Conservation (phyloP, 2,329 filamentous ascomycete genomes). For the Alternaria solani region DNA sequence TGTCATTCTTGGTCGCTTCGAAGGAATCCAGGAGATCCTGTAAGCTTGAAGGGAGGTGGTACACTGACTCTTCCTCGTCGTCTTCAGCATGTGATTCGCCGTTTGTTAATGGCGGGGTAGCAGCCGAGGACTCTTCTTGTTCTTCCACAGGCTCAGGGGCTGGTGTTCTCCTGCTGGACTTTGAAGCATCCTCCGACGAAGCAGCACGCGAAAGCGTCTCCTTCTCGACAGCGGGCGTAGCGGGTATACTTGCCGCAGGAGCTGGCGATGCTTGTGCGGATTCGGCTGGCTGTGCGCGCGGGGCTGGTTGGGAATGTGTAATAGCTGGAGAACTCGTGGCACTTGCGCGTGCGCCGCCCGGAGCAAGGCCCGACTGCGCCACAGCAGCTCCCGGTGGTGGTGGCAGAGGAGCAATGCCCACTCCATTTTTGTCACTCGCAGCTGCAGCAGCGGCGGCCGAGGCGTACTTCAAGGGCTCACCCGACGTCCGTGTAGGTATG, state of each 20-base stretch:
- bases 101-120: conserved; percentile 57
- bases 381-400: conserved; percentile 74
- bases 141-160: conserved; percentile 45
- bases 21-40: conserved; percentile 92
- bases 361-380: conserved; percentile 55
- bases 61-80: conserved; percentile 81
- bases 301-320: conserved; percentile 51
- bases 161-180: conserved; percentile 37
- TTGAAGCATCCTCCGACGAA: conserved; percentile 41
- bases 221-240: conserved; percentile 58
- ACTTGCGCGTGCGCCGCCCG: conserved; percentile 62
- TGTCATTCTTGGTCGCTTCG: conserved; percentile 79
- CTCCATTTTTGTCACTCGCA: conserved; percentile 83
- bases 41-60: conserved; percentile 86
- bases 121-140: conserved; percentile 47
- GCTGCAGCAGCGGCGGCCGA: conserved; percentile 94
- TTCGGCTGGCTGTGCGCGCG: conserved; percentile 53
- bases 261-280: conserved; percentile 57
- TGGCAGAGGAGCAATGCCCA: conserved; percentile 92
- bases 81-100: conserved; percentile 62
- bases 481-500: conserved; percentile 81
- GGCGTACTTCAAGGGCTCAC: conserved; percentile 94
- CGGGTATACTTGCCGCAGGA: conserved; percentile 54
- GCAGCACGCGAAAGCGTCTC: conserved; percentile 40
- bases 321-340: conserved; percentile 64